Evolutionary conservation across 2,329 filamentous ascomycete species (phyloP).

Genomic region (Emmonsiellopsis sp.): DNA sequence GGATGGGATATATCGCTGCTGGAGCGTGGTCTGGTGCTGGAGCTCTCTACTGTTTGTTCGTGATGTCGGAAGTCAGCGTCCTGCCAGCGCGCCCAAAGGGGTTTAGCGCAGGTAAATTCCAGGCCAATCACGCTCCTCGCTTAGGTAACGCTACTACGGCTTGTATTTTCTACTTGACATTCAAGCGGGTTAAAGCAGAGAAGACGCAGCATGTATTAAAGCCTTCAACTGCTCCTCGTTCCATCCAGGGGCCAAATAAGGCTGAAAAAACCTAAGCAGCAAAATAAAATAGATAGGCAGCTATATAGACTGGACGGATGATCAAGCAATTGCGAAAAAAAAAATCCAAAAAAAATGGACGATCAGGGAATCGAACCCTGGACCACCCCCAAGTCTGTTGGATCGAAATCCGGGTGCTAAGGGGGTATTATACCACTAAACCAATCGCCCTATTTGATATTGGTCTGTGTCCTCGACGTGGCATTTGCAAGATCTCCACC

Average conservation of each 20-base stretch:
- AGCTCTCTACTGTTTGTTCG: conserved; percentile 16
- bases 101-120: neutral
- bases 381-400: neutral
- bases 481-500: too few species aligned
- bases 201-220: too few species aligned
- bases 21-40: conserved; percentile 12
- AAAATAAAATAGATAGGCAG: too few species aligned
- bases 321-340: neutral
- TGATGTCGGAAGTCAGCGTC: neutral
- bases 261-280: too few species aligned
- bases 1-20: neutral
- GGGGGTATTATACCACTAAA: conserved; percentile 3
- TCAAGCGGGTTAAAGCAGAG: too few species aligned
- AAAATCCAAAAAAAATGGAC: neutral
- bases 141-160: too few species aligned
- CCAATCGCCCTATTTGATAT: neutral
- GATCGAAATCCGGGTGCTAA: neutral
- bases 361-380: conserved; percentile 1
- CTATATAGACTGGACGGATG: too few species aligned
- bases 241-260: too few species aligned
- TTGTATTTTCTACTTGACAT: too few species aligned
- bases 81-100: neutral
- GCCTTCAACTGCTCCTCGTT: too few species aligned
- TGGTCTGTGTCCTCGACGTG: too few species aligned
- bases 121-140: too few species aligned